Conservation (phyloP, 139 green algal species). For the Eudorina sp. region DNA sequence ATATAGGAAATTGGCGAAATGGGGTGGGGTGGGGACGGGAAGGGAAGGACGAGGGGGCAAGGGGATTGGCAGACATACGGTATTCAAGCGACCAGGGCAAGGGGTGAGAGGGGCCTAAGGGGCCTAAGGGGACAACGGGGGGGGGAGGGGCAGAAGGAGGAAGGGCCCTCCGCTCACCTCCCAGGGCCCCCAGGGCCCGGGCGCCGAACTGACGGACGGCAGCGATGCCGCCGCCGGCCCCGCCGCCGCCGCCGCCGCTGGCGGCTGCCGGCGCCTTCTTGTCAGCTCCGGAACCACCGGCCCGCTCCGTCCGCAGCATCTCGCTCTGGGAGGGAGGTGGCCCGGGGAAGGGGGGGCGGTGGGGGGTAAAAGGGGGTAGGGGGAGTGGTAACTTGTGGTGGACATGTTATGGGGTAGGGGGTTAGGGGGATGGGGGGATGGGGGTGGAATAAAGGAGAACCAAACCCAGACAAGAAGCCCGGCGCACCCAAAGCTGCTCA, state of each 20-base stretch:
- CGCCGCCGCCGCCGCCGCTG: not conserved
- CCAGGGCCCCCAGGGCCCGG: conserved; percentile 4
- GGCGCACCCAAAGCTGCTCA: too few species aligned
- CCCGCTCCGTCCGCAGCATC: not conserved
- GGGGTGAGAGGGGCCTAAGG: too few species aligned
- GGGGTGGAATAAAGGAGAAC: too few species aligned
- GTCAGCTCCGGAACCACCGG: not conserved
- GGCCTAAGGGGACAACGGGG: not conserved
- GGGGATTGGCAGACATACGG: not conserved
- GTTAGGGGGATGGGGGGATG: too few species aligned
- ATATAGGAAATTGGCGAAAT: not conserved
- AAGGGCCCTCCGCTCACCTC: not conserved
- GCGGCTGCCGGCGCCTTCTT: not conserved
- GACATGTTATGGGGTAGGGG: too few species aligned
- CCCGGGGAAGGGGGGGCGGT: not conserved
- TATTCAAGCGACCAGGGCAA: not conserved
- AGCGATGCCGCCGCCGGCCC: not conserved
- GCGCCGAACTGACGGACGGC: conserved; percentile 14
- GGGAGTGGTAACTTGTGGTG: too few species aligned
- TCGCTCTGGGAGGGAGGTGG: not conserved
- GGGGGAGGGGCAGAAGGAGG: not conserved
- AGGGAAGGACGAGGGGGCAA: not conserved
- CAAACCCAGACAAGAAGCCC: too few species aligned
- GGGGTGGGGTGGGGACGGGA: too few species aligned
- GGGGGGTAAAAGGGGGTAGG: not conserved